Conservation (phyloP, 352 stramenopile species). For the Thalassiosira oceanica region DNA sequence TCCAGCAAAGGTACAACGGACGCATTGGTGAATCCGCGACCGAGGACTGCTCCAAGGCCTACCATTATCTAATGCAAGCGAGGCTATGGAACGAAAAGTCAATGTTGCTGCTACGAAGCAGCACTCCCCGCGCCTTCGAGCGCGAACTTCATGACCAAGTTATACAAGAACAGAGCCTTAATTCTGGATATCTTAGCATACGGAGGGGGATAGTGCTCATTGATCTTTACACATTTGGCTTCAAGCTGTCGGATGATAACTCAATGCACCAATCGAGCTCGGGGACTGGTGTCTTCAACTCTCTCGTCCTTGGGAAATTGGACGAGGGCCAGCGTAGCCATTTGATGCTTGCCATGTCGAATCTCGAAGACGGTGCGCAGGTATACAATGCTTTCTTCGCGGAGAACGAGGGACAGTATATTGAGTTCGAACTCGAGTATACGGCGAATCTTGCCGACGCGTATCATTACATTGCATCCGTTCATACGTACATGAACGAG, state of each 20-base stretch:
- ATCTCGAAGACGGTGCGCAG: background rate
- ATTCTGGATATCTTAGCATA: background rate
- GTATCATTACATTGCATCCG: background rate
- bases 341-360: background rate
- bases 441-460: background rate
- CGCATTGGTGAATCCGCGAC: background rate
- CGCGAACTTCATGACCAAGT: background rate
- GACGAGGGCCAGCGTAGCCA: background rate
- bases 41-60: background rate
- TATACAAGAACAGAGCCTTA: background rate
- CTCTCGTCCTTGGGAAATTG: too few species aligned
- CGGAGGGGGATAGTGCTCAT: too few species aligned
- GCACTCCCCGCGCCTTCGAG: too few species aligned
- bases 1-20: background rate
- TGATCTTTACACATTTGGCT: too few species aligned
- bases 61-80: background rate
- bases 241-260: too few species aligned
- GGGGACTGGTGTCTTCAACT: too few species aligned
- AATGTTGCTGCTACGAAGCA: too few species aligned
- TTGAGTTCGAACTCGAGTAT: background rate
- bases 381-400: background rate
- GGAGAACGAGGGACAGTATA: background rate
- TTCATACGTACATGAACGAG: background rate
- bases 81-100: background rate
- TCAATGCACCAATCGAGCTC: too few species aligned